Evolutionary conservation across 2,329 filamentous ascomycete species (phyloP), one percentile per base, ranked within the genome.

Genomic region (Fusarium anguioides): DNA sequence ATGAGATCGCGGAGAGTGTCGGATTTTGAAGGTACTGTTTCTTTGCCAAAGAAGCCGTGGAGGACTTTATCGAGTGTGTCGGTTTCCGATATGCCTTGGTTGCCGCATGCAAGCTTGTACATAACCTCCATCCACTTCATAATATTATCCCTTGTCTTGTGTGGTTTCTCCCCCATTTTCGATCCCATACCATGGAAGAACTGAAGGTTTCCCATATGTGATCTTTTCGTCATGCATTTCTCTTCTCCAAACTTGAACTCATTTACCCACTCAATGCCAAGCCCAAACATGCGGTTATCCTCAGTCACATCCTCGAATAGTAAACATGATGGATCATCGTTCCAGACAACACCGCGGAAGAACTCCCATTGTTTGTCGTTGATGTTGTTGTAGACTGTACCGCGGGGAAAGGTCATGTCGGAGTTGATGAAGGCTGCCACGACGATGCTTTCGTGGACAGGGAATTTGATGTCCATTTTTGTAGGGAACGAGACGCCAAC

Each of bases 371-470:
- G 37, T 0, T 65, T 64, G 8, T 60, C 40, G 42, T 68, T 65
- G 20, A 68, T 56, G 14, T 68, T 68, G 23, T 68, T 63, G 17
- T 68, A 68, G n/a, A 59, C 60, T 8, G 65, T 68, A 4, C 64
- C 65, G 23, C 45, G 33, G 1, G 65, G 64, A 5, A 68, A 65
- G 3, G 15, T 47, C 47, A 68, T 51, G 21, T 68, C 49, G 15
- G 64, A 67, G 0, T 60, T 42, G 39, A 68, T 64, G 11, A 68
- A 66, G 14, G 50, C 64, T 17, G 64, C 40, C 3, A 68, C 17
- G 3, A 64, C 63, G 7, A 68, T 61, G 0, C 42, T 60, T 33
- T 68, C 65, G 39, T 68, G 65, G 0, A 68, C 60, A 2, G 62
- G 62, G 20, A 63, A 63, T 0, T 58, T 63, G 4, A 63, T 35